Percentiles rank a stretch among this genome's conserved stretches.
Conservation (phyloP, 495 filamentous ascomycete genomes). For the Tuber melanosporum region DNA sequence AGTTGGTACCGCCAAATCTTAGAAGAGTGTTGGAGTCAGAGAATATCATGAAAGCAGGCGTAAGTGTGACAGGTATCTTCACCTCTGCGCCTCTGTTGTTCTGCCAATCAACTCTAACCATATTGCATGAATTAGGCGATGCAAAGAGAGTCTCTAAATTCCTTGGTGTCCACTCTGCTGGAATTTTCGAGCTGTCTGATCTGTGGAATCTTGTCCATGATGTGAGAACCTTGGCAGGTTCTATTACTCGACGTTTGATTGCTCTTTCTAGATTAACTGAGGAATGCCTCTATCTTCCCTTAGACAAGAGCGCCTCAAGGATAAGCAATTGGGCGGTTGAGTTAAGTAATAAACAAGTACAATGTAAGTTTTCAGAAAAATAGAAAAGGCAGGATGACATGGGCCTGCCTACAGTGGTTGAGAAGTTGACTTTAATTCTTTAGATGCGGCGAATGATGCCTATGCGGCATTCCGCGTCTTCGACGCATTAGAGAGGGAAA, state of each 20-base stretch:
- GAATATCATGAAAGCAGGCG: conserved; percentile 68
- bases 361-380: conserved; percentile 53
- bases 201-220: conserved; percentile 67
- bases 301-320: conserved; percentile 68
- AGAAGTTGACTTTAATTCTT: conserved; percentile 10
- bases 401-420: conserved; percentile 4
- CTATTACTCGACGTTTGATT: conserved; percentile 51
- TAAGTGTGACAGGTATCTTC: conserved; percentile 43
- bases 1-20: conserved; percentile 63
- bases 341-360: conserved; percentile 59
- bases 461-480: conserved; percentile 74
- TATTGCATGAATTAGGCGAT: conserved; percentile 57
- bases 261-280: conserved; percentile 61
- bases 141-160: conserved; percentile 61
- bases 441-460: conserved; percentile 76
- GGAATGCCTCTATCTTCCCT: conserved; percentile 65
- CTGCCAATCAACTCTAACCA: conserved; percentile 9
- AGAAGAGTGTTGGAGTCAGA: conserved; percentile 64
- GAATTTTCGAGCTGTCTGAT: conserved; percentile 74
- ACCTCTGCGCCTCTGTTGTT: not conserved
- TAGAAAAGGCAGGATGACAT: conserved; percentile 2
- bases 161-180: conserved; percentile 56
- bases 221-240: conserved; percentile 42
- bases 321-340: conserved; percentile 62
- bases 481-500: conserved; percentile 59